Base-by-base conservation (phyloP, 208 protist species). In the Vickermania spadyakhi region DNA sequence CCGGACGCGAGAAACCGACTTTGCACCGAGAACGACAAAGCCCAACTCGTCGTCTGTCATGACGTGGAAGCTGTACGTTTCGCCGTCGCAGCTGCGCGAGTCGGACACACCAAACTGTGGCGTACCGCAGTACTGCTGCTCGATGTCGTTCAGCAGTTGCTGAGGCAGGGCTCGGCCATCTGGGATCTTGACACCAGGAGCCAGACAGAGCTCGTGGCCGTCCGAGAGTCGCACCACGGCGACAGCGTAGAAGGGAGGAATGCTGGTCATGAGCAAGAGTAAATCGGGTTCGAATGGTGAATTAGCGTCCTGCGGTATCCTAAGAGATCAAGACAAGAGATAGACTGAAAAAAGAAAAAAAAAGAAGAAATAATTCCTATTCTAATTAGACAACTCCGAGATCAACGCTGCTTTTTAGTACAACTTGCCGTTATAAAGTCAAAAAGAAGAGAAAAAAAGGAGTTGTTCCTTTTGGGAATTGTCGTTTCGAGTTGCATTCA, bases 201-300 rank as follows among this genome's bases (percentile, higher is more conserved):
- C 70, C 56, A 89, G 82, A 60, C 77, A 82, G 21, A 94, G 70
- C 74, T 91, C 77, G 56, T 88, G 52, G 28, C 82, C 75, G 56
- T 94, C 87, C 18, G 74, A 70, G 11, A 94, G 68, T 13, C 87
- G 81, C 22, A 94, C 87, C 25, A 91, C 81, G 1, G 87, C 77
- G 23, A 66, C 81, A 11, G 83, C 87, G 59, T 90, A 91, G 41
- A 91, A 58, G 50, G 53, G 55, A 18, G 25, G 54, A 13, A 28
- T 52, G n/a, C 49, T 23, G 22, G 51, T 50, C 7, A 50, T 27
- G 49, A n/a, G n/a, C n/a, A n/a, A n/a, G n/a, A n/a, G n/a, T n/a
- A n/a, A n/a, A n/a, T n/a, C n/a, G n/a, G n/a, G n/a, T n/a, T n/a
- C n/a, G n/a, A n/a, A n/a, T n/a, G n/a, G n/a, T n/a, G n/a, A n/a